phyloP scores from a whole-genome alignment of 257 asterid species.

The Mitragyna speciosa region DNA sequence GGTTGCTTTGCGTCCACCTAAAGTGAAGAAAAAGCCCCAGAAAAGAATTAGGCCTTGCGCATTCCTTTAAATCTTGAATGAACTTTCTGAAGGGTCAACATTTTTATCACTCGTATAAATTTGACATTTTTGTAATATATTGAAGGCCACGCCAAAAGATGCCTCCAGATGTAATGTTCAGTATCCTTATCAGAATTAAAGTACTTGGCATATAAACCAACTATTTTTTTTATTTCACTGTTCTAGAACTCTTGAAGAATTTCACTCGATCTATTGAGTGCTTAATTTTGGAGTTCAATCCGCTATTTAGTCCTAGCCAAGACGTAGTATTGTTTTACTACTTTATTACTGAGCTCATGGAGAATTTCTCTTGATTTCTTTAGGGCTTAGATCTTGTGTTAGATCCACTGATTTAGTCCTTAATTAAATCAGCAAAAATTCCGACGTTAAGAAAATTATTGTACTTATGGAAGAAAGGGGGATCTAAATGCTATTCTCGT shows the following conservation, averaged over 20 bases:
- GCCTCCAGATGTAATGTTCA: slow-evolving; percentile 2
- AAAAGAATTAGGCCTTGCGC: slow-evolving; percentile 55
- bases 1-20: slow-evolving; percentile 76
- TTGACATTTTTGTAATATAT: neutral
- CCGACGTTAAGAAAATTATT: no score
- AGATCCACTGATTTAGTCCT: no score
- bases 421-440: no score
- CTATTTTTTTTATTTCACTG: neutral
- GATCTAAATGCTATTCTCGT: no score
- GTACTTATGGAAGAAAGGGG: no score
- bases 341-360: no score
- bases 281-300: neutral
- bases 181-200: neutral
- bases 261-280: neutral
- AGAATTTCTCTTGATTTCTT: no score
- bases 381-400: no score
- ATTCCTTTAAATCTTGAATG: slow-evolving; percentile 37
- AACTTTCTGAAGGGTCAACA: neutral
- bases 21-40: slow-evolving; percentile 57
- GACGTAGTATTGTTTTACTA: no score
- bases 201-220: neutral
- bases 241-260: neutral
- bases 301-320: neutral
- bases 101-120: neutral
- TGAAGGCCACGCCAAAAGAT: neutral